phyloP scores from a whole-genome alignment of 2,329 filamentous ascomycete genomes.

The Talaromyces pinophilus region DNA sequence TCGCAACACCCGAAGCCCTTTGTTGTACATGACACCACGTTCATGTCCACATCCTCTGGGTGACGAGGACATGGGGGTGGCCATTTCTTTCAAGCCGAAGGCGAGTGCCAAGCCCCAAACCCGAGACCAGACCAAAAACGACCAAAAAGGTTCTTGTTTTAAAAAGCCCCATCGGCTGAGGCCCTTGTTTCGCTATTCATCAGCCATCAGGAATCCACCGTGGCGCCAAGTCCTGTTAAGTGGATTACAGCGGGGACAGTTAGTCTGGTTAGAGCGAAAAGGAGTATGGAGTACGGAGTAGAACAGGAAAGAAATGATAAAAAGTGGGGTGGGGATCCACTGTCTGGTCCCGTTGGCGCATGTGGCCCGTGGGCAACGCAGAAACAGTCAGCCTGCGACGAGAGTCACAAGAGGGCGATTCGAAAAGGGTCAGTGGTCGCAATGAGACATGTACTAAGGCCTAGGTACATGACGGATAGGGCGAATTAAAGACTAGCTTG shows the following conservation, averaged over 20 bases:
- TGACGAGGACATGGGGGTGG: background rate
- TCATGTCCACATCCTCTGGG: background rate
- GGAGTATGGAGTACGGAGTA: too few relatives aligned
- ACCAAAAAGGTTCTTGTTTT: conserved; percentile 1
- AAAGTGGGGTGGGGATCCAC: conserved; percentile 2
- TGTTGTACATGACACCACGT: conserved; percentile 3
- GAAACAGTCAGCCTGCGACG: background rate
- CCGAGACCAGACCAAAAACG: conserved; percentile 2
- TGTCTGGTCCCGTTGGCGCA: conserved; percentile 12
- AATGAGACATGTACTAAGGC: background rate
- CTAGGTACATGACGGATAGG: background rate
- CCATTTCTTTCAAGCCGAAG: background rate
- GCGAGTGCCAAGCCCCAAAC: background rate
- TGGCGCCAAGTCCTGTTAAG: background rate
- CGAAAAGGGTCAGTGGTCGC: background rate
- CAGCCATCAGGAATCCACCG: conserved; percentile 7
- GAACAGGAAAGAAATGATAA: conserved; percentile 5
- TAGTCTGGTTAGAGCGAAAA: background rate
- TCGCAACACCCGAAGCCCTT: background rate
- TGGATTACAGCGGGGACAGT: background rate
- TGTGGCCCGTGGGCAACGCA: conserved; percentile 19
- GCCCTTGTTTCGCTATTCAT: background rate
- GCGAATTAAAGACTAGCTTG: background rate
- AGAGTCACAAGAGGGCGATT: background rate
- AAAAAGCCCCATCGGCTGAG: conserved; percentile 1